These are phyloP conservation scores for Tuber calosporum DNA, from an alignment of 495 filamentous ascomycete species.

Conservation along the genomic window DNA sequence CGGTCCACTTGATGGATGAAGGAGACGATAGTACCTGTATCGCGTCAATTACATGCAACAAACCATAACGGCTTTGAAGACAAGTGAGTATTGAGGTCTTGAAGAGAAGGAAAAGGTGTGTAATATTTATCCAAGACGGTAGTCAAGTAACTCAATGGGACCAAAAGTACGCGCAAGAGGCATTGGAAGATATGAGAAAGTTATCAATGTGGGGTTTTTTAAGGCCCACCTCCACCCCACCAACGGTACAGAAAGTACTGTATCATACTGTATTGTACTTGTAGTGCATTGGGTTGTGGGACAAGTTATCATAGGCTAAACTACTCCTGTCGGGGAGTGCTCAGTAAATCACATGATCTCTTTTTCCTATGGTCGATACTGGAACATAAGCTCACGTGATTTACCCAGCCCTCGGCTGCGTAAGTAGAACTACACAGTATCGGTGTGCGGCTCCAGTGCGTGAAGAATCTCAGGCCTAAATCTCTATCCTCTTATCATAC, in stretches of 20 bases:
- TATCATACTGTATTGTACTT: too few relatives aligned
- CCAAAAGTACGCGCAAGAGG: neutral
- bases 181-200: neutral
- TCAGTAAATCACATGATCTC: too few relatives aligned
- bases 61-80: neutral
- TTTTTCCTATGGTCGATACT: too few relatives aligned
- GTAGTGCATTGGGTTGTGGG: too few relatives aligned
- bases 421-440: neutral
- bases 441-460: neutral
- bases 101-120: neutral
- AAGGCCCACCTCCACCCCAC: slow-evolving; percentile 1
- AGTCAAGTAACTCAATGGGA: neutral
- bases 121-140: neutral
- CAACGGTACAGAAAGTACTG: neutral
- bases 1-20: neutral
- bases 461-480: neutral
- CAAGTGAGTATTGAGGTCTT: neutral
- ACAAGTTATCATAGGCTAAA: too few relatives aligned
- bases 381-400: too few relatives aligned
- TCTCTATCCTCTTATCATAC: neutral
- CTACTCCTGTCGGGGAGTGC: too few relatives aligned
- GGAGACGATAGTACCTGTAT: neutral
- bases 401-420: too few relatives aligned
- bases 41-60: neutral
- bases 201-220: neutral